Conservation (phyloP, 192 early-diverging fungal species). For the Phlyctochytrium planicorne region DNA sequence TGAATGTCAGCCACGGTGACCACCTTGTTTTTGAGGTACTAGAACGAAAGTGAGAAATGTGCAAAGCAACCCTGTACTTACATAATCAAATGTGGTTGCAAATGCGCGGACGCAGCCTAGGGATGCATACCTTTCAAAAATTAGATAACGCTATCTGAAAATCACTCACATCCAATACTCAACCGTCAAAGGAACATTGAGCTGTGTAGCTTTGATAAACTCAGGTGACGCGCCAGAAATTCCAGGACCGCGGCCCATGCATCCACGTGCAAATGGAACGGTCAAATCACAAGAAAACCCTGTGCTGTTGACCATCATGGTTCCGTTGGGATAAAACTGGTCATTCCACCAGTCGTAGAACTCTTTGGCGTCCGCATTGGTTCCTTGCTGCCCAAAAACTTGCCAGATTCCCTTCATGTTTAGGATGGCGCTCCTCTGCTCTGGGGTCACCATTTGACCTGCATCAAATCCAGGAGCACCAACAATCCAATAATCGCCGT, state of each 20-base stretch:
- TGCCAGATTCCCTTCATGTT: no score
- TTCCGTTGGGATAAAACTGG: not conserved
- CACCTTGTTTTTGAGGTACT: not conserved
- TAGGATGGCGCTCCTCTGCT: no score
- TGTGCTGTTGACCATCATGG: not conserved
- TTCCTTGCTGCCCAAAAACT: not conserved
- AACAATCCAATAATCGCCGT: no score
- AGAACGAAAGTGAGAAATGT: not conserved
- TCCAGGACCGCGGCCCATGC: not conserved
- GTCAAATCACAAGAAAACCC: not conserved
- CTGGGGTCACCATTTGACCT: no score
- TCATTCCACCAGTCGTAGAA: not conserved
- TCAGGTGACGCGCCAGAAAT: not conserved
- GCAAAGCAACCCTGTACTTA: not conserved
- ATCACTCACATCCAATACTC: not conserved
- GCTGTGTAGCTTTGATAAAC: not conserved
- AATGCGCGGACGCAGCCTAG: not conserved
- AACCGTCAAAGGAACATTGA: not conserved
- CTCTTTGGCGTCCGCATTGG: not conserved
- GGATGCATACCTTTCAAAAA: not conserved
- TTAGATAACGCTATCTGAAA: not conserved
- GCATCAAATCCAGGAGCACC: no score
- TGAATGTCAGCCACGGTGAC: not conserved
- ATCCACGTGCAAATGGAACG: not conserved
- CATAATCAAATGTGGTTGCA: not conserved